Base-by-base conservation (phyloP, 1,284 basidiomycete genomes). In the Marasmius tenuissimus region DNA sequence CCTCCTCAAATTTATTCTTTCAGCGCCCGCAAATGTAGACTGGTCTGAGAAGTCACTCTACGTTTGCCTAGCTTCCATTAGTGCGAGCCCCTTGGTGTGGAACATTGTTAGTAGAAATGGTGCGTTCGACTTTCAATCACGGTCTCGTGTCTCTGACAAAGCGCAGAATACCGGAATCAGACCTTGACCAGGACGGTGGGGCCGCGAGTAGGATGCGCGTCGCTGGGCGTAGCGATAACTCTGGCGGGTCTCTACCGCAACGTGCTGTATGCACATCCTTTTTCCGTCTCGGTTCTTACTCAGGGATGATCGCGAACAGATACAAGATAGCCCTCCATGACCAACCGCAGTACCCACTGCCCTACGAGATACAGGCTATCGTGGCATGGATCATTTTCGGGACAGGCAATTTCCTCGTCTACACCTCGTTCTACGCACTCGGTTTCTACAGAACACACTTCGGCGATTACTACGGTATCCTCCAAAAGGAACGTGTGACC, bases 331-430 rank as follows among this genome's bases (percentile, higher is more conserved):
- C 73, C 67, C 67, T 75, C 66, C 76, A 75, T 71, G 65, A 64
- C 51, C 74, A 78, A 72, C 67, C 76, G 68, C 69, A 75, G 70
- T 74, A 75, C 71, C 72, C 73, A 65, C 72, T 76, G 68, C 75
- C 75, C 67, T 74, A 73, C 70, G 73, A 16, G 34, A 20, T 66
- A 4, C 60, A 66, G 50, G 60, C 60, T 6, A 16, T 60, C 3
- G 16, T 64, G 14, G 51, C 51, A 3, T 54, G 52, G 16, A 49
- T 60, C 10, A 61, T 66, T 1, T 66, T 66, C 40, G 51, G 57
- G 3, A 20, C 35, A 14, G 65, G 63, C 12, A 66, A 66, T 52
- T 55, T 60, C 34, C 50, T 64, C 11, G 65, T 66, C 27, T 48
- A 16, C 2, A 58, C 51, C 4, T 58, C 65, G 2, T 66, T 54